Evolutionary conservation across 2,329 filamentous ascomycete species (phyloP).

Genomic region (Colletotrichum cordylinicola): DNA sequence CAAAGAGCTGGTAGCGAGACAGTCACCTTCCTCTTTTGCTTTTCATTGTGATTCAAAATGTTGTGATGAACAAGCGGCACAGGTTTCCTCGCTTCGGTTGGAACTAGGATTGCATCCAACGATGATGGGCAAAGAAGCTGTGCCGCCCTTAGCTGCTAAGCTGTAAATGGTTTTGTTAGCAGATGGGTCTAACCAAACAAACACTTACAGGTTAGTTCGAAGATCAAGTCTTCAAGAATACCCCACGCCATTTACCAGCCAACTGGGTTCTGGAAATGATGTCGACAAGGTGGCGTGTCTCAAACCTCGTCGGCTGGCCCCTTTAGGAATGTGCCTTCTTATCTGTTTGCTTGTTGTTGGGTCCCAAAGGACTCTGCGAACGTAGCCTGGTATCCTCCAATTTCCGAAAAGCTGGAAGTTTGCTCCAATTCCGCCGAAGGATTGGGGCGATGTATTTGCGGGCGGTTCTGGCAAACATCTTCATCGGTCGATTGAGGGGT

Average conservation of each 20-base stretch:
- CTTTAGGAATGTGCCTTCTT: neutral
- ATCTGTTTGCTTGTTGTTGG: neutral
- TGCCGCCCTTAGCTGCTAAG: neutral
- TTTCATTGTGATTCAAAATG: accelerated
- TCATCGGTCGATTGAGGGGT: neutral
- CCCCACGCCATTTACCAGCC: neutral
- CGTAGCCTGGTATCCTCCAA: neutral
- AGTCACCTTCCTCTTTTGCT: neutral
- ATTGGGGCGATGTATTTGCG: neutral
- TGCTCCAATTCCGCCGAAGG: neutral
- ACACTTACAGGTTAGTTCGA: accelerated
- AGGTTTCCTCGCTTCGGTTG: neutral
- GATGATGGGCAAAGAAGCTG: neutral
- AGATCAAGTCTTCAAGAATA: neutral
- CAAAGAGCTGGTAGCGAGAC: no score
- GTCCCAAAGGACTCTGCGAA: neutral
- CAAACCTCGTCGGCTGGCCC: neutral
- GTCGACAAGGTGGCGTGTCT: neutral
- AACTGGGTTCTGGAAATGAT: neutral
- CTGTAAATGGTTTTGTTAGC: neutral
- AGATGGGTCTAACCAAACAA: neutral
- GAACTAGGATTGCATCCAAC: neutral
- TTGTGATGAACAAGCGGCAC: neutral
- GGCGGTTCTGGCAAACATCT: neutral
- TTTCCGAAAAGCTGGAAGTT: neutral